Evolutionary conservation across 2,329 filamentous ascomycete species (phyloP).

Genomic region (Trichophyton simii): DNA sequence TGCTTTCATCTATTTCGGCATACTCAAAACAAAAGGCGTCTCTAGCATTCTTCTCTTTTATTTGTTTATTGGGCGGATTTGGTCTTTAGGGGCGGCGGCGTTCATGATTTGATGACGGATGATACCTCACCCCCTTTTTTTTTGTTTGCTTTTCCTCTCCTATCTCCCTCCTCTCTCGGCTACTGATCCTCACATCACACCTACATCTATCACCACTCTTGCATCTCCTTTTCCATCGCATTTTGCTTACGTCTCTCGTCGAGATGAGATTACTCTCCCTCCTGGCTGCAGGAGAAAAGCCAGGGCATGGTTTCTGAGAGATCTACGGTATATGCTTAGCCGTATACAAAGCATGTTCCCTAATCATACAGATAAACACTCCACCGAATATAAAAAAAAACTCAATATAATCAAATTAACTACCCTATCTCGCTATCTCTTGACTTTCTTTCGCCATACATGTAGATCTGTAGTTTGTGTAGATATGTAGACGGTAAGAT

Average conservation of each 20-base stretch:
- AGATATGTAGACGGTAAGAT: not conserved
- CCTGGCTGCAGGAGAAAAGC: not conserved
- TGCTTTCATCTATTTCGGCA: not conserved
- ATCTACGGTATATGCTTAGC: not conserved
- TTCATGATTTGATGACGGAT: not conserved
- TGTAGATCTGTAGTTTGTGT: not conserved
- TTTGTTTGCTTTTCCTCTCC: too few species aligned
- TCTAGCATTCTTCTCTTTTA: not conserved
- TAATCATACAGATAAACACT: not conserved
- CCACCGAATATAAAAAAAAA: not conserved
- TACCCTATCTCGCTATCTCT: not conserved
- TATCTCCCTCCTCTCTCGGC: not conserved
- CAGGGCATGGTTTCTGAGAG: not conserved
- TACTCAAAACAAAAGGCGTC: not conserved
- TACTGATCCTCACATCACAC: not conserved
- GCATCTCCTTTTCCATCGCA: not conserved
- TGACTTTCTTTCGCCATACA: not conserved
- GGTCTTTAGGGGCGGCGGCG: not conserved
- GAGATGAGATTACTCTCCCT: not conserved
- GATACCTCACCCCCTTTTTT: not conserved
- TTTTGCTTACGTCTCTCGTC: not conserved
- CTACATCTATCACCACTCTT: not conserved
- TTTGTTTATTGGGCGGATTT: not conserved
- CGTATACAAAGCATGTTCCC: not conserved
- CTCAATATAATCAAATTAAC: not conserved